Percentiles rank a stretch among this genome's conserved stretches.
Conservation (phyloP, 1,284 basidiomycete genomes). For the Ustilago curta region DNA sequence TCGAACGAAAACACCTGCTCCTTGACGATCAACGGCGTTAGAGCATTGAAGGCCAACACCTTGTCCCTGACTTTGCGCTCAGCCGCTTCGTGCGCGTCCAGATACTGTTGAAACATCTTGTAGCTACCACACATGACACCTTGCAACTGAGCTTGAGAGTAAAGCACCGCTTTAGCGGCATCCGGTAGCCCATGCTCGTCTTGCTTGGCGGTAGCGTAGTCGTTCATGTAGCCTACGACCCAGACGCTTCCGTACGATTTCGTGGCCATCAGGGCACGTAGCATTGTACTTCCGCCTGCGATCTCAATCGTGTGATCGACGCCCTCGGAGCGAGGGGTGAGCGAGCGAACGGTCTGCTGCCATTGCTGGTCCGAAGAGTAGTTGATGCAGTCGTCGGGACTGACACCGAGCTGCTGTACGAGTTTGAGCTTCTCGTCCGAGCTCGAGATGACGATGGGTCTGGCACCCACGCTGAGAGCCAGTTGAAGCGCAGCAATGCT, state of each 20-base stretch:
- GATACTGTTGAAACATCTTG: conserved; percentile 38
- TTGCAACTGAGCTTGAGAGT: conserved; percentile 34
- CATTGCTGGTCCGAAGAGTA: conserved; percentile 31
- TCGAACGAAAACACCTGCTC: conserved; percentile 36
- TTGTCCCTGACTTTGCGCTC: conserved; percentile 7
- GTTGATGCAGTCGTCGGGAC: conserved; percentile 35
- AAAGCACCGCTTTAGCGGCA: conserved; percentile 35
- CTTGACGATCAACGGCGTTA: conserved; percentile 24
- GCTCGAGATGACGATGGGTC: conserved; percentile 50
- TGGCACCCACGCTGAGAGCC: conserved; percentile 30
- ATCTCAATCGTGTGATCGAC: conserved; percentile 49
- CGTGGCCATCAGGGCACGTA: conserved; percentile 26
- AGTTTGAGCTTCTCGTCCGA: conserved; percentile 33
- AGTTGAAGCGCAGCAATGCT: conserved; percentile 42
- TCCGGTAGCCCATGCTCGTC: conserved; percentile 18
- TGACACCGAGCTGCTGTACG: conserved; percentile 29
- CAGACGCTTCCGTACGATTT: conserved; percentile 32
- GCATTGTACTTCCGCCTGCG: conserved; percentile 40
- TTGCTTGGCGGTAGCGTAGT: conserved; percentile 22
- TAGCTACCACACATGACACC: conserved; percentile 51
- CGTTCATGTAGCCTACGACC: conserved; percentile 52
- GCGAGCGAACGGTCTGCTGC: conserved; percentile 18
- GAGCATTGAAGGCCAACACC: conserved; percentile 12
- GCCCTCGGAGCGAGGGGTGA: conserved; percentile 29
- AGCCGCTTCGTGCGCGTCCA: conserved; percentile 27